phyloP scores from a whole-genome alignment of 192 early-diverging fungal genomes.

The Coemansia sp. region DNA sequence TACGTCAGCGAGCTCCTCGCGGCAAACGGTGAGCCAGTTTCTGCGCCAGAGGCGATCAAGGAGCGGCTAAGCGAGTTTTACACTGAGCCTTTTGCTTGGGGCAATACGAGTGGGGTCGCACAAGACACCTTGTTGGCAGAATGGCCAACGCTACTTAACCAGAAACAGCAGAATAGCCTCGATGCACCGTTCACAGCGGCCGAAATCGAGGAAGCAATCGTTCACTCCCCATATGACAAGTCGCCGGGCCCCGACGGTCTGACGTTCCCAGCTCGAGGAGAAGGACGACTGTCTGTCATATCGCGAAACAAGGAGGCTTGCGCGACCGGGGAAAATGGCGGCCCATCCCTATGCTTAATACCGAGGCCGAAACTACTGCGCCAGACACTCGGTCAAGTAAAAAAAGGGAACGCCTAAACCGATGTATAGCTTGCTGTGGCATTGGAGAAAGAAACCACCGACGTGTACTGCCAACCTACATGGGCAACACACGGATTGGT shows the following conservation, averaged over 20 bases:
- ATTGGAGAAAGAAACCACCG: background rate
- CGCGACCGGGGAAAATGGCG: conserved; percentile 7
- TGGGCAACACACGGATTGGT: background rate
- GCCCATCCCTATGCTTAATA: background rate
- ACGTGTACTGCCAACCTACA: background rate
- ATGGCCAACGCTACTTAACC: too few species aligned
- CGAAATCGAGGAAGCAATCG: background rate
- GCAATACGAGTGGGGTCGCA: too few species aligned
- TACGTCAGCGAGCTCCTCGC: background rate
- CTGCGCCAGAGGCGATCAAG: background rate
- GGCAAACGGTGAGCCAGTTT: background rate
- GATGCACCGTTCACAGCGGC: background rate
- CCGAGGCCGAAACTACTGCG: background rate
- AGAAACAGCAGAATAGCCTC: too few species aligned
- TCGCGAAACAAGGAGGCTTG: conserved; percentile 10
- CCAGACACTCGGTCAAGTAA: too few species aligned
- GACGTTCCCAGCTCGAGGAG: background rate
- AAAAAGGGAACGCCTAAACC: too few species aligned
- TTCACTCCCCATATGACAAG: background rate
- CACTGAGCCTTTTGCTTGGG: too few species aligned
- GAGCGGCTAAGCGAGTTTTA: too few species aligned
- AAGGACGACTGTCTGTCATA: background rate
- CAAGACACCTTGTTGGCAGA: too few species aligned
- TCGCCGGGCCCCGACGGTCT: conserved; percentile 1
- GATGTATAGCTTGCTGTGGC: background rate